phyloP scores from a whole-genome alignment of 768 basidiomycete species.

The Hemileccinum rubropunctum region DNA sequence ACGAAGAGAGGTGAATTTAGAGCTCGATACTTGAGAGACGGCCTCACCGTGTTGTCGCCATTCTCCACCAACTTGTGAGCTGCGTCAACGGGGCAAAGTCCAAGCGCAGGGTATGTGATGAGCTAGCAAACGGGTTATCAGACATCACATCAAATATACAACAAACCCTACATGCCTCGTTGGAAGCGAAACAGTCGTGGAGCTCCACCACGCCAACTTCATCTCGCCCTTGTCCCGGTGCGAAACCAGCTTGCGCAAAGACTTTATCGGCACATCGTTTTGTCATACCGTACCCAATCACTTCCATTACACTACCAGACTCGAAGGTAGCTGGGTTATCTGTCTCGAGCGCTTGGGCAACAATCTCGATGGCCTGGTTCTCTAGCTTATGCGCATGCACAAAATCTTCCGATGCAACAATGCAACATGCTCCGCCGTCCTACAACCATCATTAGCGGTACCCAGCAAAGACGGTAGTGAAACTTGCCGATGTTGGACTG shows the following conservation, averaged over 20 bases:
- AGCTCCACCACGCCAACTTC: constrained; percentile 83
- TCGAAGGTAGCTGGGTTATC: constrained; percentile 67
- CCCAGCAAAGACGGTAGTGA: background rate
- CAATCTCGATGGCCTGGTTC: constrained; percentile 86
- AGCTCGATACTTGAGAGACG: background rate
- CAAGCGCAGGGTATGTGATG: constrained; percentile 77
- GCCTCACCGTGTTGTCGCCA: constrained; percentile 73
- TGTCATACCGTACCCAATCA: constrained; percentile 80
- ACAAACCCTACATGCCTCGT: constrained; percentile 51
- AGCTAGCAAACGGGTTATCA: constrained; percentile 42
- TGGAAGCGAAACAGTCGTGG: constrained; percentile 83
- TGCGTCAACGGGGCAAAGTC: constrained; percentile 62
- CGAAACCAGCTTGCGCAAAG: constrained; percentile 70
- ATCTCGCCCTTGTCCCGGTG: constrained; percentile 57
- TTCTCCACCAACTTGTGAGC: constrained; percentile 73
- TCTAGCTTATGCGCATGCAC: constrained; percentile 69
- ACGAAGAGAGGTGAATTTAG: background rate
- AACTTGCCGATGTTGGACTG: constrained; percentile 71
- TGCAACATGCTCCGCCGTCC: constrained; percentile 76
- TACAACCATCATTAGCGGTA: constrained; percentile 20
- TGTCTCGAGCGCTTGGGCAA: constrained; percentile 61
- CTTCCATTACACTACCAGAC: constrained; percentile 68
- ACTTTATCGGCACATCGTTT: constrained; percentile 64
- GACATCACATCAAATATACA: background rate
- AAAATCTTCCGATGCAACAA: constrained; percentile 78